phyloP scores from a whole-genome alignment of 495 filamentous ascomycete genomes.

The Rhypophila decipiens region DNA sequence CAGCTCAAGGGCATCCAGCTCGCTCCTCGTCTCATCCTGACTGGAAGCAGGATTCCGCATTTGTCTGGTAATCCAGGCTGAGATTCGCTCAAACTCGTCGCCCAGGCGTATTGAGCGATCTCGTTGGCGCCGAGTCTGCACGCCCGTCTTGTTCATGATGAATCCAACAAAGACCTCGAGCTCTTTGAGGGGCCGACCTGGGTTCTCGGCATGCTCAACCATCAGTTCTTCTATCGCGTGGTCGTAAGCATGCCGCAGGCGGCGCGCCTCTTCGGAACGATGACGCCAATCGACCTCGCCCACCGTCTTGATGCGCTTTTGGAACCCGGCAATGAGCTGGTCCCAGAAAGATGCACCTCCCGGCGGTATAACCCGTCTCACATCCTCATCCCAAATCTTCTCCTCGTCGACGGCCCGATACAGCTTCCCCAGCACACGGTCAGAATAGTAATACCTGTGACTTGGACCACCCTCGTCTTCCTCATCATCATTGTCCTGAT shows the following conservation, averaged over 20 bases:
- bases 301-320: slow-evolving; percentile 13
- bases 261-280: slow-evolving; percentile 36
- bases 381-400: slow-evolving; percentile 44
- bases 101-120: slow-evolving; percentile 56
- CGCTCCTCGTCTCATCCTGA: not conserved
- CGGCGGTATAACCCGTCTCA: slow-evolving; percentile 13
- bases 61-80: slow-evolving; percentile 37
- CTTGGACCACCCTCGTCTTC: slow-evolving; percentile 49
- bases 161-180: slow-evolving; percentile 70
- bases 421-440: slow-evolving; percentile 64
- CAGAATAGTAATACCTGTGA: slow-evolving; percentile 56
- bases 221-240: slow-evolving; percentile 51
- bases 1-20: slow-evolving; percentile 26
- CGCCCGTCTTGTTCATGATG: slow-evolving; percentile 59
- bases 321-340: slow-evolving; percentile 40
- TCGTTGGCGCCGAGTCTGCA: slow-evolving; percentile 53
- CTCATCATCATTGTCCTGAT: slow-evolving; percentile 34
- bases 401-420: slow-evolving; percentile 71
- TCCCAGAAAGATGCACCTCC: slow-evolving; percentile 33
- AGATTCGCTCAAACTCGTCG: slow-evolving; percentile 53
- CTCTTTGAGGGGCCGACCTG: slow-evolving; percentile 54
- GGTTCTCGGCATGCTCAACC: slow-evolving; percentile 51
- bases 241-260: slow-evolving; percentile 60
- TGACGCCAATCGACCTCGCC: slow-evolving; percentile 25
- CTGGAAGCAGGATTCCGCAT: slow-evolving; percentile 18